Conservation (phyloP, 2,329 filamentous ascomycete genomes). For the Aspergillus hortae region DNA sequence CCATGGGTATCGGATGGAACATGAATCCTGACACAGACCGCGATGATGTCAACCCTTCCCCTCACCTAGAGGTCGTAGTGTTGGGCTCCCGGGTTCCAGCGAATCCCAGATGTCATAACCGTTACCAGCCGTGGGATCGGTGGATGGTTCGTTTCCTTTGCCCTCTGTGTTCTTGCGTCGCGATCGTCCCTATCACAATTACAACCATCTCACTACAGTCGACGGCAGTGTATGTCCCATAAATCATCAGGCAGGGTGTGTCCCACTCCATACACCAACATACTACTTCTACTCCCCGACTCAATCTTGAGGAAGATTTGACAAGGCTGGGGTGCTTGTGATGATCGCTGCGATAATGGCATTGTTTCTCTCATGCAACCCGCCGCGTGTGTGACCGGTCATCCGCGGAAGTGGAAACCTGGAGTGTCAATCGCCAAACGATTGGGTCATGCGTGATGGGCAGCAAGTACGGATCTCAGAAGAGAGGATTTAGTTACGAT, state of each 20-base stretch:
- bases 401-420: neutral
- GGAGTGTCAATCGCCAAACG: neutral
- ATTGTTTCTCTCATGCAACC: constrained; percentile 3
- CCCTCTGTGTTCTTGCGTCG: neutral
- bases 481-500: neutral
- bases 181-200: neutral
- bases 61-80: neutral
- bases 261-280: constrained; percentile 3
- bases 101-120: neutral
- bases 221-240: neutral
- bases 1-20: neutral
- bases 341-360: neutral
- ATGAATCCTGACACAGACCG: neutral
- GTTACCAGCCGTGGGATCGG: neutral
- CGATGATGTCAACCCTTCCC: neutral
- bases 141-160: neutral
- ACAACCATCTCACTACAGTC: neutral
- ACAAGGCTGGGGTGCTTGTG: neutral
- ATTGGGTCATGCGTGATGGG: neutral
- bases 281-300: neutral
- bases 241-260: neutral
- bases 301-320: neutral
- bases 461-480: neutral
- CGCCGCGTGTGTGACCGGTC: constrained; percentile 1
- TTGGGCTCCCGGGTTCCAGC: neutral